These are phyloP conservation scores for Dryadomyces quercus-mongolicae DNA, from an alignment of 2,329 filamentous ascomycete species.

Conservation along the genomic window DNA sequence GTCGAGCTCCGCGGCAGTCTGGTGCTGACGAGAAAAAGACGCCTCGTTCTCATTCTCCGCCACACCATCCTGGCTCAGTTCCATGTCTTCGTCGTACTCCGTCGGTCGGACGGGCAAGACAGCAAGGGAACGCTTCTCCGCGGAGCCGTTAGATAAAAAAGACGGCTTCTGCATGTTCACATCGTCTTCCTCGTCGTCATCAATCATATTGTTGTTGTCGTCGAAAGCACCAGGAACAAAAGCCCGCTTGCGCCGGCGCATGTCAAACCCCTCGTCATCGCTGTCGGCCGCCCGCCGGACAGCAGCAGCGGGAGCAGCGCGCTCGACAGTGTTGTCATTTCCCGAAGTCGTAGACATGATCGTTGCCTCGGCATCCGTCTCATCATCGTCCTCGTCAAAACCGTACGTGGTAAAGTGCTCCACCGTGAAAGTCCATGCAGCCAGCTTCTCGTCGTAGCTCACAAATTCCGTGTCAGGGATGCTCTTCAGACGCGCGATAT, in stretches of 20 bases:
- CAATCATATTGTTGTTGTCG: conserved; percentile 42
- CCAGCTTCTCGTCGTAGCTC: conserved; percentile 65
- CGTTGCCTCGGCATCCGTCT: conserved; percentile 47
- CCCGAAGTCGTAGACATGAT: conserved; percentile 7
- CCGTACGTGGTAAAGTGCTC: conserved; percentile 95
- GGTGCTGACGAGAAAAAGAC: conserved; percentile 62
- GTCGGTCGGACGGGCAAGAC: conserved; percentile 34
- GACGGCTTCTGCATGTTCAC: conserved; percentile 35
- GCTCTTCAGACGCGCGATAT: conserved; percentile 67
- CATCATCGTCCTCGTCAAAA: conserved; percentile 66
- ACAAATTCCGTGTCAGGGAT: conserved; percentile 75
- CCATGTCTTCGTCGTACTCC: conserved; percentile 55
- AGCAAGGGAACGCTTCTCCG: conserved; percentile 56
- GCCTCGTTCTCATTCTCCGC: conserved; percentile 61
- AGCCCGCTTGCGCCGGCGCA: conserved; percentile 29
- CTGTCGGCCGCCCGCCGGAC: conserved; percentile 15
- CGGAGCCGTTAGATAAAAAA: conserved; percentile 92
- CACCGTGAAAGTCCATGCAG: conserved; percentile 86
- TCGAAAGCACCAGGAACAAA: conserved; percentile 74
- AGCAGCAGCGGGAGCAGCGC: conserved; percentile 10
- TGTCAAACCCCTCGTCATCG: conserved; percentile 45
- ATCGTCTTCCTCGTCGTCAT: conserved; percentile 42
- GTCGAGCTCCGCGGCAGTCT: conserved; percentile 62
- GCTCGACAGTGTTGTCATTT: conserved; percentile 19
- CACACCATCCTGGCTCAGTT: conserved; percentile 63